Base-by-base conservation (phyloP, 441 rosid species). In the Jatropha multifida region DNA sequence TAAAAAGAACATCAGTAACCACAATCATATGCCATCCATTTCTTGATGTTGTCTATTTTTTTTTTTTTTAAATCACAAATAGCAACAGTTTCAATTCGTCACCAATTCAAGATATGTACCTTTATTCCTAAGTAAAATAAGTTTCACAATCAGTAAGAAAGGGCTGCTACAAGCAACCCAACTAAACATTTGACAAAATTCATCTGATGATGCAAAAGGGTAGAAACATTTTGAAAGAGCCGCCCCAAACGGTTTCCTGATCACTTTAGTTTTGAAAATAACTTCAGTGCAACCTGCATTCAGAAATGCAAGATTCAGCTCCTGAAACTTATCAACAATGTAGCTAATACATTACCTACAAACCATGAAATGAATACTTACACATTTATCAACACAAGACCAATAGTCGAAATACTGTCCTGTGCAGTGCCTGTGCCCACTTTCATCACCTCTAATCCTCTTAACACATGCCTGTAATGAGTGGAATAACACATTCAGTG, bases 401-500 rank as follows among this genome's bases (percentile, higher is more conserved):
- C 83, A 81, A 76, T 88, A 88, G 75, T 90, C 92, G 8, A 90
- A 88, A 76, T 87, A 90, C 76, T 88, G 94, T 48, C 94, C 92
- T 0, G 92, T 90, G 81, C 94, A 88, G 65, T 85, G 94, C 71
- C 87, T 88, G 74, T 76, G 77, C 72, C 82, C 87, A 3, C 61
- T 73, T 0, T 86, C 88, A 9, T 88, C 92, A 0, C 76, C 85
- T 79, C 73, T 81, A 65, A 90, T 78, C 81, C 94, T 87, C 87
- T 88, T 90, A 48, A 85, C 72, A 15, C 94, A 90, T 42, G 87
- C 89, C 90, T 90, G 80, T 20, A 72, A 68, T 14, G 55, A 67
- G 44, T 10, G 44, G 48, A 41, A 77, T 11, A 14, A 17, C 27
- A 73, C 12, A 49, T 49, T 11, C 52, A 59, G 48, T 49, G 17